Base-by-base conservation (phyloP, 202 grass and related monocot species). In the Brachypodium distachyon region DNA sequence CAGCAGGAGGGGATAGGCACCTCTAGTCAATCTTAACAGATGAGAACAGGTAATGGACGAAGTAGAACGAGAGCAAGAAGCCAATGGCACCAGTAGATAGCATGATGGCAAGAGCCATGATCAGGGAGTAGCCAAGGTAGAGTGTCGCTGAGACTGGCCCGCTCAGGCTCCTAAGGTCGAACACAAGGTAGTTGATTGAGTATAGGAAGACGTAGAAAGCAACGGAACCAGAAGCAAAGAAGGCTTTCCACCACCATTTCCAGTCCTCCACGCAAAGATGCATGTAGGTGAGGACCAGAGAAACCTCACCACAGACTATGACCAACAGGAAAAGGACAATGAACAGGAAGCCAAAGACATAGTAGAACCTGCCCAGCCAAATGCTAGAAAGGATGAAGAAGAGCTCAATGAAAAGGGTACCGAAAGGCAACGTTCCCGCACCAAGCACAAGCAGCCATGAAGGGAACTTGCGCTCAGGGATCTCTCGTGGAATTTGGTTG, bases 241-340 rank as follows among this genome's bases (percentile, higher is more conserved):
- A 96, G 47, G 93, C 90, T 76, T 96, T 96, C 93, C 93, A 92
- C 93, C 93, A 96, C 93, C 93, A 96, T 62, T 62, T 92, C 89
- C 89, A 96, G 85, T 96, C 93, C 90, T 93, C 93, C 37, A 90
- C 90, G 44, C 93, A 97, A 21, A 97, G 87, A 58, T 97, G 78
- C 93, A 93, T 97, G 79, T 97, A 97, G 47, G 93, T 97, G 21
- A 97, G 76, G 44, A 97, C 93, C 14, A 97, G 44, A 40, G 93
- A 92, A 46, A 97, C 93, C 82, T 97, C 93, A 55, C 84, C 93
- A 13, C 90, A 97, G 67, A 97, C 84, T 25, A 90, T 84, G 67
- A 93, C 80, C 25, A 97, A 52, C 62, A 97, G 82, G 71, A 88
- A 61, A 29, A 97, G 88, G 48, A 97, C 93, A 26, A 93, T 88